Evolutionary conservation across 202 grass and related monocot species (phyloP).

Genomic region (Musa balbisiana): DNA sequence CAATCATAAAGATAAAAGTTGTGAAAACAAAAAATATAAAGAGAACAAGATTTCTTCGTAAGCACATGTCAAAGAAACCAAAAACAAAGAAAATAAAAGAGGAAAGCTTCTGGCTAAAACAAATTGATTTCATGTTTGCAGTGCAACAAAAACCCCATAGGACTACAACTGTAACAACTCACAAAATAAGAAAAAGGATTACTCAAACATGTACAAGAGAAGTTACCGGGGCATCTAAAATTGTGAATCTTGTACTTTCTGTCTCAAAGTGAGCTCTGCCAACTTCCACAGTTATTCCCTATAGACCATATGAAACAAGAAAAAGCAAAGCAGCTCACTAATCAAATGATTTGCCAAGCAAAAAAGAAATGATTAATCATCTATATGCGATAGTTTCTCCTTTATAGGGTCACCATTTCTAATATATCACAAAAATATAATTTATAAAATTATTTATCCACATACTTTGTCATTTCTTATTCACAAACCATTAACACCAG

Average conservation of each 20-base stretch:
- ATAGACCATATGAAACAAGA: slow-evolving; percentile 21
- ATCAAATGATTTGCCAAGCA: not conserved
- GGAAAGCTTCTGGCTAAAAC: not conserved
- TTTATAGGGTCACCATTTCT: too few species aligned
- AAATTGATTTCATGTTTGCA: slow-evolving; percentile 6
- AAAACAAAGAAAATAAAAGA: not conserved
- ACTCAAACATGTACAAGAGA: slow-evolving; percentile 19
- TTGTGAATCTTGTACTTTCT: slow-evolving; percentile 87
- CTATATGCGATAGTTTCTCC: too few species aligned
- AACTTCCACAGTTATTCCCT: slow-evolving; percentile 98
- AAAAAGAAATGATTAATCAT: not conserved
- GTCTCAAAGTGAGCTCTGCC: slow-evolving; percentile 98
- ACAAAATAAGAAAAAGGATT: slow-evolving; percentile 2
- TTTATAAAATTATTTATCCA: too few species aligned
- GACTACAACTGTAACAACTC: slow-evolving; percentile 7
- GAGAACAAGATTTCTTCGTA: too few species aligned
- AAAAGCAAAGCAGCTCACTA: slow-evolving; percentile 11
- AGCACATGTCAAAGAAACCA: too few species aligned
- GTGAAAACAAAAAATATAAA: not conserved
- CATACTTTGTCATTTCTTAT: too few species aligned
- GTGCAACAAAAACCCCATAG: not conserved
- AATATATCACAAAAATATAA: too few species aligned
- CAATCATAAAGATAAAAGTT: not conserved
- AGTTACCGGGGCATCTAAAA: slow-evolving; percentile 95
- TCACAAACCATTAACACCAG: not conserved